phyloP scores from a whole-genome alignment of 1,284 basidiomycete species.

The Laetiporus sulphureus region DNA sequence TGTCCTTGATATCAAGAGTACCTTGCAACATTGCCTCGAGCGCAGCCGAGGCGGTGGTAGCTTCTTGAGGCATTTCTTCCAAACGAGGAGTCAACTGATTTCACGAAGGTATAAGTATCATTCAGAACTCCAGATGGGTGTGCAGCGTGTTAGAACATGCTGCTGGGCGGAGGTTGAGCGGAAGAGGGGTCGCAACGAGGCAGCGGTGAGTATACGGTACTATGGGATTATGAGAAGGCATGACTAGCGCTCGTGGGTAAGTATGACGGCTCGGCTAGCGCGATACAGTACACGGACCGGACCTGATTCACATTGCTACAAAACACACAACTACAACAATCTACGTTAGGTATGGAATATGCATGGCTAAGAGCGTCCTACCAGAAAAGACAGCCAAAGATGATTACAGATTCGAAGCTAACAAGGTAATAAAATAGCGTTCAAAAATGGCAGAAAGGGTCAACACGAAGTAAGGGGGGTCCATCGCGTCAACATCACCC shows the following conservation, averaged over 20 bases:
- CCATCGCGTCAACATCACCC: too few relatives aligned
- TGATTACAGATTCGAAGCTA: slow-evolving; percentile 16
- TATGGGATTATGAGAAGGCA: background rate
- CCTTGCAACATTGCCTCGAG: slow-evolving; percentile 7
- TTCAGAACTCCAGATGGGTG: too few relatives aligned
- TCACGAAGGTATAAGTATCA: too few relatives aligned
- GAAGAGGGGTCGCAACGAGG: slow-evolving; percentile 8
- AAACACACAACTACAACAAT: slow-evolving; percentile 8
- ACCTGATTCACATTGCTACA: slow-evolving; percentile 6
- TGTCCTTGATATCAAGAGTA: slow-evolving; percentile 14
- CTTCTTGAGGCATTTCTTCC: slow-evolving; percentile 8
- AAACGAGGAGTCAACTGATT: too few relatives aligned
- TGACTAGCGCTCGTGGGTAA: background rate
- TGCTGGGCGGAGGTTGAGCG: slow-evolving; percentile 8
- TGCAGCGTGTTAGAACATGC: slow-evolving; percentile 16
- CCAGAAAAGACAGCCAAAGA: slow-evolving; percentile 6
- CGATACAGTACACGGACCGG: slow-evolving; percentile 4
- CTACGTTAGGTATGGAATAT: slow-evolving; percentile 3
- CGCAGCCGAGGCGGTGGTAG: slow-evolving; percentile 1
- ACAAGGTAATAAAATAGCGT: slow-evolving; percentile 22
- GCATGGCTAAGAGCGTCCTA: slow-evolving; percentile 13
- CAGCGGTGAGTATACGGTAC: background rate
- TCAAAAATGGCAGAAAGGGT: slow-evolving; percentile 13
- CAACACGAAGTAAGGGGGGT: slow-evolving; percentile 15
- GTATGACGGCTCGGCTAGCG: slow-evolving; percentile 1